Evolutionary conservation across 2,329 filamentous ascomycete species (phyloP).

Genomic region (Rhinocladiella mackenziei): DNA sequence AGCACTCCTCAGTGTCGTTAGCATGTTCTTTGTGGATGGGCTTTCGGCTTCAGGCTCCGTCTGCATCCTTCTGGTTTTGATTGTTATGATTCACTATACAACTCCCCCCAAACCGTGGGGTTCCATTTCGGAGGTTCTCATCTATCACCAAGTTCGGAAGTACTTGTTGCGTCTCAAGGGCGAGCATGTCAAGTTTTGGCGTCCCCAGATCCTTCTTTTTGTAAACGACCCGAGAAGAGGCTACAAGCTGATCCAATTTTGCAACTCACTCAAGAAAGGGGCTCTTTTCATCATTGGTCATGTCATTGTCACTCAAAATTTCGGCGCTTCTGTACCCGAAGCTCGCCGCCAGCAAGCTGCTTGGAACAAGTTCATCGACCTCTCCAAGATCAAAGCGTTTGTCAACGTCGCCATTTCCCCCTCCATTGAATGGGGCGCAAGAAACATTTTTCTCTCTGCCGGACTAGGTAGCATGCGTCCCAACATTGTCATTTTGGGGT

Average conservation of each 20-base stretch:
- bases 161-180: slow-evolving; percentile 77
- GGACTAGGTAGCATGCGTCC: slow-evolving; percentile 84
- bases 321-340: slow-evolving; percentile 72
- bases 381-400: slow-evolving; percentile 81
- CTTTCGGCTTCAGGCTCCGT: slow-evolving; percentile 74
- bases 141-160: slow-evolving; percentile 84
- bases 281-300: slow-evolving; percentile 80
- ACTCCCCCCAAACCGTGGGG: slow-evolving; percentile 85
- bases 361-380: slow-evolving; percentile 85
- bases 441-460: slow-evolving; percentile 76
- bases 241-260: slow-evolving; percentile 81
- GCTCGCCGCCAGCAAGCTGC: slow-evolving; percentile 74
- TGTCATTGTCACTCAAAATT: slow-evolving; percentile 81
- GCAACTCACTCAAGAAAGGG: slow-evolving; percentile 86
- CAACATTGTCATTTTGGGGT: slow-evolving; percentile 77
- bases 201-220: slow-evolving; percentile 79
- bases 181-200: slow-evolving; percentile 92
- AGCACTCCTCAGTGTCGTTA: slow-evolving; percentile 68
- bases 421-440: slow-evolving; percentile 75
- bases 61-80: slow-evolving; percentile 68
- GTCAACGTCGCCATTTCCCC: slow-evolving; percentile 82
- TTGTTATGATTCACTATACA: slow-evolving; percentile 79
- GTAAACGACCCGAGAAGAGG: slow-evolving; percentile 79
- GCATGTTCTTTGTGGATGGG: slow-evolving; percentile 88
- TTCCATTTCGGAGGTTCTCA: slow-evolving; percentile 74